Evolutionary conservation across 768 basidiomycete species (phyloP), one percentile per base, ranked within the genome.

Genomic region (Roridomyces roridus): DNA sequence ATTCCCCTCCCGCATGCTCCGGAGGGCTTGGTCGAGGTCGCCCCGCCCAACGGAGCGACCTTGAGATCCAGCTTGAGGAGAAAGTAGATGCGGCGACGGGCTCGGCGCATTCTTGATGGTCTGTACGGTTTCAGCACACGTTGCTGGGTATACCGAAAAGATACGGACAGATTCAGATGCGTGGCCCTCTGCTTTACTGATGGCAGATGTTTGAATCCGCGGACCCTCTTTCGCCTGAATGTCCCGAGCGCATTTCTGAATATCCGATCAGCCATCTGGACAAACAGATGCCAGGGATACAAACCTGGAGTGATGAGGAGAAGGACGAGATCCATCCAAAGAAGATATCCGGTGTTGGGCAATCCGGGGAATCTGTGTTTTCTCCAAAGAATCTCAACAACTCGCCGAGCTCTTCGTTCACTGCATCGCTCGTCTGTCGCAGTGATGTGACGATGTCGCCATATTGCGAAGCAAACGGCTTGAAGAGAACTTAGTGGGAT

Each of bases 1-100:
- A 67, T 79, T 84, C 31, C 86, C 93, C 44, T 82, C 83, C 40
- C 84, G 83, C 77, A 94, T 83, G 58, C 87, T 93, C 17, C 90
- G 86, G 36, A 98, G 89, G 2, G 90, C 91, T 65, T 91, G 84
- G 62, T 98, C 94, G 28, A 96, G 72, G 51, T 89, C 89, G 10
- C 94, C 94, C 34, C 88, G 83, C 7, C 87, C 86, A 57, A 91
- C 68, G 2, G 91, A 88, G 29, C 74, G 75, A 5, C 77, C 72
- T 49, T 81, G 77, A 1, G 81, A 80, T 14, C 57, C 70, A 8
- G 70, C 62, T 20, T 70, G 64, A 14, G 69, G 63, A 9, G 71
- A 72, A 25, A 68, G 63, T 44, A 77, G 66, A 5, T 71, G 70
- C 8, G 65, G 55, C 5, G 69, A 62, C 18, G 68, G 42, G n/a